Evolutionary conservation across 768 basidiomycete genomes (phyloP), one percentile per base, ranked within the genome.

Genomic region (Pleurotus pulmonarius): DNA sequence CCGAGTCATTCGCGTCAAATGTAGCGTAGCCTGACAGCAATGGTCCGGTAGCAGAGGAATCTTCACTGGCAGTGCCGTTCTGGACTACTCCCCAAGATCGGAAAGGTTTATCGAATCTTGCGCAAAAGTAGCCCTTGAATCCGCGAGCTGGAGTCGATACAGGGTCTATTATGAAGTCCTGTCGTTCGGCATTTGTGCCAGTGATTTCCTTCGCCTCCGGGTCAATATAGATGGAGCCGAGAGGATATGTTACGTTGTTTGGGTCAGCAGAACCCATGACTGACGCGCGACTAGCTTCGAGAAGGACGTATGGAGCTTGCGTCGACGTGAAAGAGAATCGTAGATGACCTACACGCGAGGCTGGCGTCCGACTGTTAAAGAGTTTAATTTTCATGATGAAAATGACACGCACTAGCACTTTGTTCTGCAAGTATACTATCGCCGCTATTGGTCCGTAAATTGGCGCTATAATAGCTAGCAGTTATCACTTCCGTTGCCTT

Each of bases 301-400:
- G 64, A 16, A 90, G 70, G 46, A 91, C 72, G 55, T 86, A 87
- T 0, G 86, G 86, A 18, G 49, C 60, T 47, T 65, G 46, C 39
- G 69, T 38, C 48, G 64, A 9, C 4, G 67, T 66, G 70, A 88
- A 91, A 0, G 83, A 85, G 67, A 90, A 88, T 2, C 85, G 79
- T 1, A 91, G 73, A 65, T 91, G 87, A 0, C 86, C 89, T 3
- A 88, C 87, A 6, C 87, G 80, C 5, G 90, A 90, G 5, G 88
- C 88, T 90, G 59, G 9, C 40, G 39, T 15, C 22, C 25, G 11
- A 13, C 18, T 51, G 29, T 61, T 24, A 63, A 20, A 20, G 20
- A 20, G 20, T 20, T 20, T 20, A 1, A 20, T 20, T 20, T 3
- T 1, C 3, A 20, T 20, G 20, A 20, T 20, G 20, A 20, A 20